A percentile compares a stretch with the other conserved stretches of the same genome.
Evolutionary conservation across 345 rosid species (phyloP).

Genomic region (Trapa bicornis): DNA sequence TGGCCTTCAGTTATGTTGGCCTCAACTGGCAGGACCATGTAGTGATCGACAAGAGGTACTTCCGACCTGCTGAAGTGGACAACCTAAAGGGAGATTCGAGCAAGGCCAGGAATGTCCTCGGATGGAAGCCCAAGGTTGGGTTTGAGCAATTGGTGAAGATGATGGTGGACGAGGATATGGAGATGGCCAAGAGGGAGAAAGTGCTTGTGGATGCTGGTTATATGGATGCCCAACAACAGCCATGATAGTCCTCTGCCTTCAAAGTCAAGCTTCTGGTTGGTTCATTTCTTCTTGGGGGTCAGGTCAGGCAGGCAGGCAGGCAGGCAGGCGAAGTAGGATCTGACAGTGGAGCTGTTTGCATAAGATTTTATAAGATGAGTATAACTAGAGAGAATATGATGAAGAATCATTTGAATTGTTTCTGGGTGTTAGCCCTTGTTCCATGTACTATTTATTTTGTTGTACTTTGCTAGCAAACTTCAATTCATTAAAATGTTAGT

Average conservation of each 20-base stretch:
- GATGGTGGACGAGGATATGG: conserved; percentile 85
- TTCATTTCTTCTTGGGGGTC: not conserved
- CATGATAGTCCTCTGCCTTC: conserved; percentile 12
- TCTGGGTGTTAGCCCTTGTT: not conserved
- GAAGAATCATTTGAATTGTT: not conserved
- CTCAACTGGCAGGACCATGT: too few relatives aligned
- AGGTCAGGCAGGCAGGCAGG: too few relatives aligned
- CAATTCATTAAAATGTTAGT: not conserved
- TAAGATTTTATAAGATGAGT: not conserved
- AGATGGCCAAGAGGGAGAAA: conserved; percentile 78
- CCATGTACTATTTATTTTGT: not conserved
- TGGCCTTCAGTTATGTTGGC: conserved; percentile 46
- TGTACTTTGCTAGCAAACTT: not conserved
- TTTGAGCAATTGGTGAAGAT: conserved; percentile 77
- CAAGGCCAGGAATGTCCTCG: conserved; percentile 40
- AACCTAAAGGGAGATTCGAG: not conserved
- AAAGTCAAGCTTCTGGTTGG: not conserved
- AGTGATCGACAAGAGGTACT: too few relatives aligned
- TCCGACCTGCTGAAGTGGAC: too few relatives aligned
- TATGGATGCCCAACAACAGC: conserved; percentile 85
- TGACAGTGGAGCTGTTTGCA: not conserved
- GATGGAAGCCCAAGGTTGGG: conserved; percentile 73
- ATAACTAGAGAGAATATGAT: not conserved
- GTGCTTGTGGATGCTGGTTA: conserved; percentile 89
- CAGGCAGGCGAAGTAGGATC: too few relatives aligned